These are phyloP conservation scores for Solanum tarijense DNA, from an alignment of 257 asterid genomes.

Conservation along the genomic window DNA sequence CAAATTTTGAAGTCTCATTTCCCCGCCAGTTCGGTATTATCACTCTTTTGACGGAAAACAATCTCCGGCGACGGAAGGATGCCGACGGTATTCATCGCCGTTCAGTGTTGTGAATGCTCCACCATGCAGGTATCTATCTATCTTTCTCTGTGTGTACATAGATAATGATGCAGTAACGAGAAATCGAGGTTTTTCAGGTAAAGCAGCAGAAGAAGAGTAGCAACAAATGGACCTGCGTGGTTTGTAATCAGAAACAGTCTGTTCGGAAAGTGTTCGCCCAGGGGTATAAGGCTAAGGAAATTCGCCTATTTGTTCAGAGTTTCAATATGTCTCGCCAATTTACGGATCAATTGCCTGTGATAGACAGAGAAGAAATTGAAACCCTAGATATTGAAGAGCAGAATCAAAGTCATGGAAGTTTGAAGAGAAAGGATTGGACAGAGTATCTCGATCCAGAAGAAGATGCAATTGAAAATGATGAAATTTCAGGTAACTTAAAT, in stretches of 20 bases:
- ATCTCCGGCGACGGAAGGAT: neutral
- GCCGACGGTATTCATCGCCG: conserved; percentile 8
- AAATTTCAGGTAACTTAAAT: conserved; percentile 20
- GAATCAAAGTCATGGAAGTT: neutral
- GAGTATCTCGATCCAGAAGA: conserved; percentile 52
- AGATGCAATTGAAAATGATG: conserved; percentile 8
- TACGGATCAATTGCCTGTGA: conserved; percentile 23
- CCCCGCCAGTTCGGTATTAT: neutral
- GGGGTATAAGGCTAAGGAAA: conserved; percentile 66
- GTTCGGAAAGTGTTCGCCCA: conserved; percentile 50
- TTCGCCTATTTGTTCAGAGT: conserved; percentile 70
- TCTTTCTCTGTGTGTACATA: neutral
- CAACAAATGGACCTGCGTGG: conserved; percentile 83
- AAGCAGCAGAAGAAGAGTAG: conserved; percentile 94
- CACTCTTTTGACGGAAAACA: neutral
- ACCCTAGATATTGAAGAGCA: conserved; percentile 2
- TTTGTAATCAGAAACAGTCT: conserved; percentile 85
- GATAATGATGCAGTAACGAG: neutral
- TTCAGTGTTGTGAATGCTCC: conserved; percentile 10
- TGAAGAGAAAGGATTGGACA: conserved; percentile 64
- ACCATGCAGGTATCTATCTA: conserved; percentile 5
- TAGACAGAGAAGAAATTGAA: conserved; percentile 1
- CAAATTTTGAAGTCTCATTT: neutral
- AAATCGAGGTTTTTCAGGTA: conserved; percentile 36
- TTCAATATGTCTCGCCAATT: conserved; percentile 82